A percentile compares a stretch with the other conserved stretches of the same genome.
Conservation (phyloP, 225 moss, liverwort and hornwort genomes). For the Lunularia cruciata region DNA sequence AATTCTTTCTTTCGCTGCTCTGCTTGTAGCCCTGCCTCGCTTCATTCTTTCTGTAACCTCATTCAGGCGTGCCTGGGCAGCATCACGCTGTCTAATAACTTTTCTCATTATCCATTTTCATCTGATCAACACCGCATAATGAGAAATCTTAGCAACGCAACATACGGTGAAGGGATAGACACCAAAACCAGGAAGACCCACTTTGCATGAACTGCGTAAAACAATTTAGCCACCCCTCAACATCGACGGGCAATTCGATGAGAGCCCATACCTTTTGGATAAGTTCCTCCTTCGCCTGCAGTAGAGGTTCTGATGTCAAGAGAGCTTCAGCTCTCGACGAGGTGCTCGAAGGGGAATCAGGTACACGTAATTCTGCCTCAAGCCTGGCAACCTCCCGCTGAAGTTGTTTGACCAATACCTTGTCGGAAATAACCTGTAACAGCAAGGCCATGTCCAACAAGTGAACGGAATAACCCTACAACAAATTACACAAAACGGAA, state of each 20-base stretch:
- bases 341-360: constrained; percentile 36
- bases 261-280: constrained; percentile 84
- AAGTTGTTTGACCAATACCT: constrained; percentile 84
- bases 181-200: too few relatives aligned
- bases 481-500: neutral
- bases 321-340: constrained; percentile 38
- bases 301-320: constrained; percentile 67
- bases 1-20: constrained; percentile 49
- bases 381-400: constrained; percentile 95
- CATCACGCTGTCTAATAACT: constrained; percentile 75
- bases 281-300: constrained; percentile 92
- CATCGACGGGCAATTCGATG: too few relatives aligned
- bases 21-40: constrained; percentile 68
- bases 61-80: constrained; percentile 83
- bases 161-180: too few relatives aligned
- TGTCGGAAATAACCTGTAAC: constrained; percentile 86
- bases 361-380: constrained; percentile 79
- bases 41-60: constrained; percentile 79
- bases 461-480: neutral
- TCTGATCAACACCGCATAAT: constrained; percentile 58
- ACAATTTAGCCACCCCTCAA: too few relatives aligned
- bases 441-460: too few relatives aligned
- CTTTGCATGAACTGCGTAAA: too few relatives aligned
- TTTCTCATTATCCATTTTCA: constrained; percentile 85
- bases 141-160: too few relatives aligned